Evolutionary conservation across 805 yeast genomes (phyloP).

Genomic region (Hanseniaspora clermontiae): DNA sequence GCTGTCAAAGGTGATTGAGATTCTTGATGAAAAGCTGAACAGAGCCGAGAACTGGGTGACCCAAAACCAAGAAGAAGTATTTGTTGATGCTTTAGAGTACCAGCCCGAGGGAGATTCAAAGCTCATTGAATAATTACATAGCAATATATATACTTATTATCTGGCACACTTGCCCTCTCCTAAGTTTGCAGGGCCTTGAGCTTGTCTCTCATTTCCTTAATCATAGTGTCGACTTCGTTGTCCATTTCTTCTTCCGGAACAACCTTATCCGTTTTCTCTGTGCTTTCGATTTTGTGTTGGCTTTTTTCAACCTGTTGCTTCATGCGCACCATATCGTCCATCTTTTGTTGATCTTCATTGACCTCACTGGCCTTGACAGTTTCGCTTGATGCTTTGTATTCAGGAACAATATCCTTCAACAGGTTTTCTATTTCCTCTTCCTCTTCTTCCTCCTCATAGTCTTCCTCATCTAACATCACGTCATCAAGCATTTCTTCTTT

Average conservation of each 20-base stretch:
- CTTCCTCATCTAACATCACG: constrained; percentile 50
- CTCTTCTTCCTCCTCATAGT: constrained; percentile 52
- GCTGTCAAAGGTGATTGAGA: constrained; percentile 68
- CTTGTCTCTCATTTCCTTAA: constrained; percentile 81
- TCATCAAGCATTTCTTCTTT: constrained; percentile 94
- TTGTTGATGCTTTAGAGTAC: not conserved
- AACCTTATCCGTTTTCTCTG: constrained; percentile 29
- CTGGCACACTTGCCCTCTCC: not conserved
- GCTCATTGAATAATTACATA: not conserved
- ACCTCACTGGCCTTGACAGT: constrained; percentile 30
- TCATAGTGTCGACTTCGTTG: constrained; percentile 60
- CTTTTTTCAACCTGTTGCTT: constrained; percentile 12
- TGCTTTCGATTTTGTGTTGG: constrained; percentile 16
- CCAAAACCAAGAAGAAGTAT: constrained; percentile 30
- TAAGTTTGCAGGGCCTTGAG: constrained; percentile 66
- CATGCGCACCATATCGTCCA: constrained; percentile 19
- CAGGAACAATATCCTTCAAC: constrained; percentile 32
- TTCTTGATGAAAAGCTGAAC: constrained; percentile 72
- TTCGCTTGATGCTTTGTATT: not conserved
- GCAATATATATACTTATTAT: not conserved
- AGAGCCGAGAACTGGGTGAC: constrained; percentile 77
- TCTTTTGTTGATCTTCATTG: constrained; percentile 20
- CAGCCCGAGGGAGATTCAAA: not conserved
- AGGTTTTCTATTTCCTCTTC: constrained; percentile 59
- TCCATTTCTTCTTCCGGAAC: constrained; percentile 34